phyloP scores from a whole-genome alignment of 73 alveolate species.

The Tetrahymena elliotti region DNA sequence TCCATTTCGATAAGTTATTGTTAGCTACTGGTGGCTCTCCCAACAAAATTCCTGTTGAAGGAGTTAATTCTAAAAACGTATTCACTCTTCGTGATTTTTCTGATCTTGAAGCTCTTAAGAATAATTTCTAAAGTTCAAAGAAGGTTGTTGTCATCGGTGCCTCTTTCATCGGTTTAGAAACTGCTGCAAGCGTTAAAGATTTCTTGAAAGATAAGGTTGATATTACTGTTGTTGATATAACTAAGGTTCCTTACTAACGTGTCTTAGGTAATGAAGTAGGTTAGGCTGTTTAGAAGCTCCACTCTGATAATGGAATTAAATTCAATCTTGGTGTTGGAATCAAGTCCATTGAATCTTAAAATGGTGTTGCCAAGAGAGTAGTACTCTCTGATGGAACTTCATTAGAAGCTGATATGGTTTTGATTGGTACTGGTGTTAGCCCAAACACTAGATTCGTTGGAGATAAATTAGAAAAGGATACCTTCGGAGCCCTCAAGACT shows the following conservation, averaged over 20 bases:
- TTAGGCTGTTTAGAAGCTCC: conserved; percentile 26
- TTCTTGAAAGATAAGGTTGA: conserved; percentile 42
- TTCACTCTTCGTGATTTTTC: conserved; percentile 47
- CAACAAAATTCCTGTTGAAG: conserved; percentile 47
- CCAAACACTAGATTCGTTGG: conserved; percentile 55
- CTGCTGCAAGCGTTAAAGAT: conserved; percentile 55
- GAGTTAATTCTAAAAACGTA: conserved; percentile 54
- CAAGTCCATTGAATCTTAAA: conserved; percentile 42
- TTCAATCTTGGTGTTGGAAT: conserved; percentile 36
- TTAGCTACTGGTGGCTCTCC: conserved; percentile 79
- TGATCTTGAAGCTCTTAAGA: conserved; percentile 56
- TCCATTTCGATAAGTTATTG: conserved; percentile 66
- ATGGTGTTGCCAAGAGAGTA: conserved; percentile 47
- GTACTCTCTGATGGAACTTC: conserved; percentile 53
- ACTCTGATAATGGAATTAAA: conserved; percentile 58
- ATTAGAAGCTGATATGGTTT: conserved; percentile 71
- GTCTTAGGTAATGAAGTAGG: conserved; percentile 72
- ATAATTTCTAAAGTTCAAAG: conserved; percentile 42
- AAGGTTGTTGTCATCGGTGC: conserved; percentile 75
- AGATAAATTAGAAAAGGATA: conserved; percentile 34
- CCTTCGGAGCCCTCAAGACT: conserved; percentile 54
- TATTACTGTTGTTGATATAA: conserved; percentile 56
- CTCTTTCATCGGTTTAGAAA: conserved; percentile 76
- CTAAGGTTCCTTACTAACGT: conserved; percentile 56
- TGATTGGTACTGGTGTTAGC: conserved; percentile 71